Percentiles rank a stretch among this genome's conserved stretches.
These are phyloP conservation scores for Rhodotorula sp. DNA, from an alignment of 1,284 basidiomycete genomes.

Conservation along the genomic window DNA sequence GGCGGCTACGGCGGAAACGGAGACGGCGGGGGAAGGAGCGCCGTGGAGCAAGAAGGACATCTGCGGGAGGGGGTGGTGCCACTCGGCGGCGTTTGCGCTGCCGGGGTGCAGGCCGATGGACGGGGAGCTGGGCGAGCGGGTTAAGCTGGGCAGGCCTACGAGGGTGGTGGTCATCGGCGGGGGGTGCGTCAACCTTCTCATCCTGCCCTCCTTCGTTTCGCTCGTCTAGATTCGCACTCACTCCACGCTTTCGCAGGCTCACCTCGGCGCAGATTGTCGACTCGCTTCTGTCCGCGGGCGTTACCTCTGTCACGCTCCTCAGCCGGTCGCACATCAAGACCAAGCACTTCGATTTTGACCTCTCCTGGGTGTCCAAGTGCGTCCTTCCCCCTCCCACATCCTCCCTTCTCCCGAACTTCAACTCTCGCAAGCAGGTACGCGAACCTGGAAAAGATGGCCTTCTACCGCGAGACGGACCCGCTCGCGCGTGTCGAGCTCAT, in stretches of 20 bases:
- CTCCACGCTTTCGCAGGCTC: conserved; percentile 38
- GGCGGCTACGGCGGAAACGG: background rate
- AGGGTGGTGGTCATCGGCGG: conserved; percentile 51
- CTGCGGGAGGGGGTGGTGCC: conserved; percentile 48
- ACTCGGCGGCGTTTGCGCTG: conserved; percentile 47
- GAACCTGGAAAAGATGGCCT: conserved; percentile 46
- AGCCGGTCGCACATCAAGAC: conserved; percentile 49
- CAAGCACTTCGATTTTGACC: conserved; percentile 45
- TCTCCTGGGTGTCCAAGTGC: conserved; percentile 15
- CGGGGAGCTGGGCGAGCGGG: conserved; percentile 9
- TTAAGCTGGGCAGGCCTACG: conserved; percentile 13
- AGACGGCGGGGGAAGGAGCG: background rate
- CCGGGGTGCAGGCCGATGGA: conserved; percentile 37
- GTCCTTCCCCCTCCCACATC: background rate
- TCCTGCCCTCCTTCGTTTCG: background rate
- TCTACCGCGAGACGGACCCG: conserved; percentile 48
- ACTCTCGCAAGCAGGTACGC: conserved; percentile 25
- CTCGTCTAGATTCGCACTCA: background rate
- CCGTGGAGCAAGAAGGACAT: conserved; percentile 18
- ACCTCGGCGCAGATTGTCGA: conserved; percentile 52
- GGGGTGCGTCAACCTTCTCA: conserved; percentile 31
- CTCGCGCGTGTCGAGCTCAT: conserved; percentile 44
- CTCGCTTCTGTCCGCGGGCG: conserved; percentile 46
- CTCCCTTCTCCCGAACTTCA: background rate
- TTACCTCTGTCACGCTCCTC: conserved; percentile 48